Evolutionary conservation across 495 filamentous ascomycete species (phyloP), one percentile per base, ranked within the genome.

Genomic region (Podospora tetraspora): DNA sequence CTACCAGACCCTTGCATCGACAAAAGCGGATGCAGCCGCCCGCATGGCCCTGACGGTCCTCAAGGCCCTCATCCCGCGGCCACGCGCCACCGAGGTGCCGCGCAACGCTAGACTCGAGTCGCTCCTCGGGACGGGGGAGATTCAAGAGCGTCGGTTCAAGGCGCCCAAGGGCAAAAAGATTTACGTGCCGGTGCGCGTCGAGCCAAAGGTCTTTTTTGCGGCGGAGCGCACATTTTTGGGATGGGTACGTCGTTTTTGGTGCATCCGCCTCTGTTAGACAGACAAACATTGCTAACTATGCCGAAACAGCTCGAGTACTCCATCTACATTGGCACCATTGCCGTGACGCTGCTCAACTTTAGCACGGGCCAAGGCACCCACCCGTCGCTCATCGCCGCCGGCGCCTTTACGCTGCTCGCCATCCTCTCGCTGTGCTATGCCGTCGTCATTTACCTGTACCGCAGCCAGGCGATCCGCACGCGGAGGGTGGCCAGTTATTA

Each of bases 151-250:
- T 80, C 85, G 83, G 66, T 94, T 97, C 83, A 90, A 88, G 71
- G 95, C 95, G 22, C 95, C 95, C 10, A 90, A 89, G 76, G 94
- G 94, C 24, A 97, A 97, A 79, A 86, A 82, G 72, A 99, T 99
- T 72, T 92, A 97, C 70, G 94, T 99, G 24, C 95, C 94, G 30
- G 89, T 98, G 58, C 88, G 95, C 63, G 93, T 99, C 60, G 95
- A 99, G 80, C 95, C 95, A 3, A 99, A 99, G 78, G 95, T 99
- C 69, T 96, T 93, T 79, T 97, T 99, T 71, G 95, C 95, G 25
- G 93, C 92, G 9, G 95, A 99, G 76, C 87, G 95, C 68, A 99
- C 95, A 13, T 99, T 97, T 79, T 85, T 99, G 69, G 91, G 92
- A 52, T 99, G 95, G 95, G 86, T 88, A 58, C 16, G 23, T 22